Evolutionary conservation across 192 early-diverging fungal species (phyloP).

Genomic region (Funneliformis mosseae): DNA sequence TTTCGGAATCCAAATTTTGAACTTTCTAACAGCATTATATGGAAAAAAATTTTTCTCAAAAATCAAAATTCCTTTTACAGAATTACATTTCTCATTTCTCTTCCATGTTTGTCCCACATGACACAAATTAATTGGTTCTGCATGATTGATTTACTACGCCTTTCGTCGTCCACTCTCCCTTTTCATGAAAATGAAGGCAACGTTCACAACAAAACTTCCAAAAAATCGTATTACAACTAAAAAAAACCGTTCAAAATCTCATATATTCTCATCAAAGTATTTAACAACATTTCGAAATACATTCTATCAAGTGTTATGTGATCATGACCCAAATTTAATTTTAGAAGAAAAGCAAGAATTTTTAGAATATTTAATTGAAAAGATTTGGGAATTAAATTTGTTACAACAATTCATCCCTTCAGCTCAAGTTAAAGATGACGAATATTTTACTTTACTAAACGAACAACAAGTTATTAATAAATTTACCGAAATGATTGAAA

Average conservation of each 20-base stretch:
- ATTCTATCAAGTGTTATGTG: constrained; percentile 27
- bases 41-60: no score
- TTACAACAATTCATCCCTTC: background rate
- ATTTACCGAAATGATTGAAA: constrained; percentile 14
- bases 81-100: no score
- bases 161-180: background rate
- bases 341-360: background rate
- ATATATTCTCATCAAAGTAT: background rate
- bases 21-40: no score
- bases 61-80: no score
- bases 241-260: background rate
- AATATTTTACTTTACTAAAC: background rate
- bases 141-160: no score
- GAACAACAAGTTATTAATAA: constrained; percentile 14
- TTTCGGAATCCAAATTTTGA: no score
- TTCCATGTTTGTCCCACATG: no score
- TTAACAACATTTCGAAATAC: background rate
- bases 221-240: background rate
- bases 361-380: constrained; percentile 20
- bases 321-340: constrained; percentile 28
- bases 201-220: background rate
- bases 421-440: background rate
- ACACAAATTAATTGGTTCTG: no score
- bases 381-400: constrained; percentile 16
- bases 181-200: background rate